These are phyloP conservation scores for Biscogniauxia mediterranea DNA, from an alignment of 2,329 filamentous ascomycete genomes.

Conservation along the genomic window DNA sequence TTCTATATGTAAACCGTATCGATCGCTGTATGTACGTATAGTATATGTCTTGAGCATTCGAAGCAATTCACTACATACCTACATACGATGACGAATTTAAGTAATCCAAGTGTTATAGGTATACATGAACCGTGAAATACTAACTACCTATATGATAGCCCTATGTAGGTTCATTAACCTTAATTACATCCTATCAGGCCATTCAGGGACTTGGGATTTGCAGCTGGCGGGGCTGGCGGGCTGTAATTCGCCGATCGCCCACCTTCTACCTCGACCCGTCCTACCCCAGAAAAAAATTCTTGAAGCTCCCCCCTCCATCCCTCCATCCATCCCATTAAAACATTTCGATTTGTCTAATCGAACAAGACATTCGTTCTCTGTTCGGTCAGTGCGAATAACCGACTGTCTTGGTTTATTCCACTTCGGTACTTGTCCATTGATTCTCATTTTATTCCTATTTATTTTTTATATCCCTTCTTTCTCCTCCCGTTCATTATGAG, in stretches of 20 bases:
- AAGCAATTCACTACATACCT: neutral
- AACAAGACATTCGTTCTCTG: no score
- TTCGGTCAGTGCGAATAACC: no score
- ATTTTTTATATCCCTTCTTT: constrained; percentile 16
- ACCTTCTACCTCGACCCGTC: no score
- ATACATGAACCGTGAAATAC: no score
- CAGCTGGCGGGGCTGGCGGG: neutral
- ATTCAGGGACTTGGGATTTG: neutral
- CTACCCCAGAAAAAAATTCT: neutral
- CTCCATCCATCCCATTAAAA: neutral
- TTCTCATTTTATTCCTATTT: constrained; percentile 25
- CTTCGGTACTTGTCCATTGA: constrained; percentile 8
- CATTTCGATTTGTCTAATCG: neutral
- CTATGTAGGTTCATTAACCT: no score
- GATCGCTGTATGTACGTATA: no score
- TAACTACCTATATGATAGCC: no score
- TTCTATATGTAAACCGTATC: no score
- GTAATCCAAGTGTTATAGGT: no score
- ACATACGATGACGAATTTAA: neutral
- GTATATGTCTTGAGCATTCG: no score
- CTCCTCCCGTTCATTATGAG: constrained; percentile 36
- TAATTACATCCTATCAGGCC: neutral
- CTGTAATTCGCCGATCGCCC: neutral
- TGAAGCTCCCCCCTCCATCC: neutral
- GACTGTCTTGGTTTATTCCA: neutral